Evolutionary conservation across 352 stramenopile species (phyloP).

Genomic region (Phytophthora sp.): DNA sequence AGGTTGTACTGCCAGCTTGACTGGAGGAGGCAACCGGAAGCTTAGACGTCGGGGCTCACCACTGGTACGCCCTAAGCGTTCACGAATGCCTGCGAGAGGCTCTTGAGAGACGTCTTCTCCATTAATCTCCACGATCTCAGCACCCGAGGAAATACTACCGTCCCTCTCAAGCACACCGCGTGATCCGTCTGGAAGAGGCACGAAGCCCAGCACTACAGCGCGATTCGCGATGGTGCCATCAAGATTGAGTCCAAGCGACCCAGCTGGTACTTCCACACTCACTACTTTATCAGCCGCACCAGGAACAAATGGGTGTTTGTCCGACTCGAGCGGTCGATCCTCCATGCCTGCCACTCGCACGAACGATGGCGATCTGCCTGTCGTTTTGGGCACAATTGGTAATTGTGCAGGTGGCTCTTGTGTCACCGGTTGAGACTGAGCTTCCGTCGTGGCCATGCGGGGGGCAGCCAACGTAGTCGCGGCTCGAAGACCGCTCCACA

Average conservation of each 20-base stretch:
- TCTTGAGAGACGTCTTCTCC: slow-evolving; percentile 56
- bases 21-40: slow-evolving; percentile 46
- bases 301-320: slow-evolving; percentile 19
- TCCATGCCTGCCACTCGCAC: slow-evolving; percentile 37
- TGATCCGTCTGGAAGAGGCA: slow-evolving; percentile 55
- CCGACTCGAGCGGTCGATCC: neutral
- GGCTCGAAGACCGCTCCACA: slow-evolving; percentile 17
- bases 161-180: slow-evolving; percentile 48
- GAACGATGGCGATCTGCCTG: slow-evolving; percentile 15
- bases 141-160: slow-evolving; percentile 45
- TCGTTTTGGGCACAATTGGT: neutral
- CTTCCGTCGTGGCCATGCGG: neutral
- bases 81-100: slow-evolving; percentile 50
- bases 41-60: slow-evolving; percentile 40
- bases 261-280: slow-evolving; percentile 49
- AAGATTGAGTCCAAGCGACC: slow-evolving; percentile 63
- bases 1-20: slow-evolving; percentile 6
- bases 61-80: slow-evolving; percentile 41
- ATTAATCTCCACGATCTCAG: slow-evolving; percentile 69
- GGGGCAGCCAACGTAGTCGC: slow-evolving; percentile 6
- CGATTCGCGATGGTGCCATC: slow-evolving; percentile 39
- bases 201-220: slow-evolving; percentile 70
- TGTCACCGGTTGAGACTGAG: neutral
- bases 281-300: slow-evolving; percentile 35
- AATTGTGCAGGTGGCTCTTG: neutral